A percentile compares a stretch with the other conserved stretches of the same genome.
Conservation (phyloP, 148 eudicot species). For the Heliamphora exappendiculata region DNA sequence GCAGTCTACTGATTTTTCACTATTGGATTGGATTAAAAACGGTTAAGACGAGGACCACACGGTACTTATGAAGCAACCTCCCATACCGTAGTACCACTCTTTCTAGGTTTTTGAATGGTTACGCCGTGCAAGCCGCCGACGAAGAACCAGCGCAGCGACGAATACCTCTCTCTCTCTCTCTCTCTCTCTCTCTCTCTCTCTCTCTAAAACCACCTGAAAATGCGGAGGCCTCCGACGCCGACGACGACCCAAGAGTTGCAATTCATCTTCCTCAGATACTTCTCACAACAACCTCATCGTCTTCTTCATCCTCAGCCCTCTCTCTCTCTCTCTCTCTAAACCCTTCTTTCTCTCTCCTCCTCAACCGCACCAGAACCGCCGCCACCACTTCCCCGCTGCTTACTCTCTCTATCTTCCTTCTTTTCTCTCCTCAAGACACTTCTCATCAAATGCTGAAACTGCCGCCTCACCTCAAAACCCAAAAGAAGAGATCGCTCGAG, state of each 20-base stretch:
- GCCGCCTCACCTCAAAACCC: neutral
- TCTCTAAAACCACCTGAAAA: neutral
- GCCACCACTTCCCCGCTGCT: slow-evolving; percentile 10
- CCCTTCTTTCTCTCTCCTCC: slow-evolving; percentile 11
- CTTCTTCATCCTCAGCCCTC: neutral
- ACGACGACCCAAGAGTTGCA: neutral
- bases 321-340: neutral
- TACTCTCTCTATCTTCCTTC: neutral
- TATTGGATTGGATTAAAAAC: too few species aligned
- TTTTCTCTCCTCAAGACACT: slow-evolving; percentile 15
- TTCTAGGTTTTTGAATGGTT: neutral
- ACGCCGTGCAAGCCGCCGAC: neutral
- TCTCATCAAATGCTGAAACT: slow-evolving; percentile 15
- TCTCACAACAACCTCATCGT: neutral
- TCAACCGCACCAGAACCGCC: neutral
- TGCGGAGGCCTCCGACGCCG: slow-evolving; percentile 1
- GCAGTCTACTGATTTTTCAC: too few species aligned
- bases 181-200: too few species aligned
- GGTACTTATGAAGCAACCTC: neutral
- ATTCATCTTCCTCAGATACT: neutral
- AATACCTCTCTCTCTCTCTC: neutral
- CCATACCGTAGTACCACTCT: neutral
- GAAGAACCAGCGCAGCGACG: neutral
- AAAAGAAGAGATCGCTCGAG: slow-evolving; percentile 26
- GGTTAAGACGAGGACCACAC: too few species aligned